Percentiles rank a stretch among this genome's conserved stretches.
phyloP scores from a whole-genome alignment of 129 eudicot species.

The Silybum marianum region DNA sequence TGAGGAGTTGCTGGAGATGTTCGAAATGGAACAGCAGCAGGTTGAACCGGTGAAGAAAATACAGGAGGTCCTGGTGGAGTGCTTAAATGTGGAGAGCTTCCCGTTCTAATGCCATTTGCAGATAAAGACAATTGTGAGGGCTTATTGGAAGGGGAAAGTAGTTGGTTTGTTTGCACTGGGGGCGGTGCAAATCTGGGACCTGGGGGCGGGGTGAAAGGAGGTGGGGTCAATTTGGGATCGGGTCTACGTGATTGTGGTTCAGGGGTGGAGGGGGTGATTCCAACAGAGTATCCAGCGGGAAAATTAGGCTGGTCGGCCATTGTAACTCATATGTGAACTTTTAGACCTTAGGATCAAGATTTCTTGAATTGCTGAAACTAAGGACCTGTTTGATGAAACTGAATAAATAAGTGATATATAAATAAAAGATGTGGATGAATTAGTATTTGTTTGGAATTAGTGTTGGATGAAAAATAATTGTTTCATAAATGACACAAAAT shows the following conservation, averaged over 20 bases:
- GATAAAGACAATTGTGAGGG: constrained; percentile 57
- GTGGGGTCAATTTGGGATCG: constrained; percentile 39
- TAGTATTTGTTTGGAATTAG: not conserved
- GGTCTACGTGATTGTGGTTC: constrained; percentile 43
- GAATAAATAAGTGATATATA: not conserved
- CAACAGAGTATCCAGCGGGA: constrained; percentile 52
- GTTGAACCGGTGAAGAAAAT: constrained; percentile 84
- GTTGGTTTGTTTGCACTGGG: constrained; percentile 42
- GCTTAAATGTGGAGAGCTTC: constrained; percentile 75
- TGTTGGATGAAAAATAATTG: not conserved
- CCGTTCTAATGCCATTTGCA: constrained; percentile 58
- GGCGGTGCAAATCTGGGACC: constrained; percentile 57
- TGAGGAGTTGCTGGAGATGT: constrained; percentile 94
- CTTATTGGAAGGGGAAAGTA: constrained; percentile 49
- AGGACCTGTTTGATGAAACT: constrained; percentile 10
- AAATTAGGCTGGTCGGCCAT: constrained; percentile 64
- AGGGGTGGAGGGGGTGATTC: constrained; percentile 42
- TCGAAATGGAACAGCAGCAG: constrained; percentile 88
- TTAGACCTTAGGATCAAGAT: constrained; percentile 7
- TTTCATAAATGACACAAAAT: not conserved
- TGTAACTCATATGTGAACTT: constrained; percentile 27
- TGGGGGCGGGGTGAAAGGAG: constrained; percentile 47
- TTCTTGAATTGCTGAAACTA: constrained; percentile 5
- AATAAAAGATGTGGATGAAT: not conserved
- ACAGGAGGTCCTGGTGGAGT: constrained; percentile 97